A percentile compares a stretch with the other conserved stretches of the same genome.
These are phyloP conservation scores for Candida pseudoglaebosa DNA, from an alignment of 805 yeast species.

Conservation along the genomic window DNA sequence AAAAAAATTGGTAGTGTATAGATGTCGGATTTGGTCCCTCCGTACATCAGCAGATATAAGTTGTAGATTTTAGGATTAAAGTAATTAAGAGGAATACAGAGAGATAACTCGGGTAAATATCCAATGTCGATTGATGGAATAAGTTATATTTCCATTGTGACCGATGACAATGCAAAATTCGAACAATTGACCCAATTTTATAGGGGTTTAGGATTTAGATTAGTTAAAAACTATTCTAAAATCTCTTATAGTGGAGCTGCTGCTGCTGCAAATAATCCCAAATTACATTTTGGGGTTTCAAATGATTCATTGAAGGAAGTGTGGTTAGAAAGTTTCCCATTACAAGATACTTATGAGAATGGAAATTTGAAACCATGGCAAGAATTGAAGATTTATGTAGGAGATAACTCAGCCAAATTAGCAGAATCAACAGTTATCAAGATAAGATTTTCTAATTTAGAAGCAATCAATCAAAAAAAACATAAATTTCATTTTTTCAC, in stretches of 20 bases:
- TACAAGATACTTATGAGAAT: slow-evolving; percentile 30
- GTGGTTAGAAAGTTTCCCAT: slow-evolving; percentile 71
- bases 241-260: slow-evolving; percentile 35
- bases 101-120: neutral
- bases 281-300: slow-evolving; percentile 50
- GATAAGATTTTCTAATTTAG: slow-evolving; percentile 26
- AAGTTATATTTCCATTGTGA: slow-evolving; percentile 60
- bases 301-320: slow-evolving; percentile 63
- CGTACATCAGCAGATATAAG: too few relatives aligned
- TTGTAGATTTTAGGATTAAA: neutral
- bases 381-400: slow-evolving; percentile 33
- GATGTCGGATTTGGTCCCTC: too few relatives aligned
- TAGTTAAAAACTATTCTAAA: slow-evolving; percentile 58
- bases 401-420: slow-evolving; percentile 30
- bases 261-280: slow-evolving; percentile 20
- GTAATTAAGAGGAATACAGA: neutral
- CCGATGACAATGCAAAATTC: slow-evolving; percentile 46
- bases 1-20: too few relatives aligned
- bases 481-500: slow-evolving; percentile 29
- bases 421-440: slow-evolving; percentile 30
- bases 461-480: slow-evolving; percentile 2
- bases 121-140: slow-evolving; percentile 23
- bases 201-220: slow-evolving; percentile 54
- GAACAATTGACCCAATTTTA: slow-evolving; percentile 53
- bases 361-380: slow-evolving; percentile 41